These are phyloP conservation scores for Pleurotus cornucopiae DNA, from an alignment of 768 basidiomycete species.

Conservation along the genomic window DNA sequence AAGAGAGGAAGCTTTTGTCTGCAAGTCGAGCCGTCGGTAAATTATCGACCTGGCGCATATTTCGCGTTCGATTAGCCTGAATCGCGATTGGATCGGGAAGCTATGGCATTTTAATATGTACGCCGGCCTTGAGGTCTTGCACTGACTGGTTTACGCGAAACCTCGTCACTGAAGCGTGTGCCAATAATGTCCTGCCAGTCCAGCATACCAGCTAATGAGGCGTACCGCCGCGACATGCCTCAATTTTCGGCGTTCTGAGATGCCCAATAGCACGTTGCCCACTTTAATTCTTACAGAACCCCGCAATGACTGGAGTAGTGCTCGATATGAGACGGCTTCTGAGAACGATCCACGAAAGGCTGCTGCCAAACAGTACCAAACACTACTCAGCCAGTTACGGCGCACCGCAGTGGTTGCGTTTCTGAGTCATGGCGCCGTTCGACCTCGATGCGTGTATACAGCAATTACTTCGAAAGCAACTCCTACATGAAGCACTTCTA, in stretches of 20 bases:
- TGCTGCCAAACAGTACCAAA: conserved; percentile 34
- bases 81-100: conserved; percentile 8
- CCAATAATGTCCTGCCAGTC: no score
- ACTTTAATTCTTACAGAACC: background rate
- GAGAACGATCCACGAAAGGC: conserved; percentile 12
- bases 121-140: conserved; percentile 3
- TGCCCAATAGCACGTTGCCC: no score
- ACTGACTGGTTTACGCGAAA: background rate
- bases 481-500: conserved; percentile 89
- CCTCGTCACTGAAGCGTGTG: no score
- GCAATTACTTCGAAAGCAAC: conserved; percentile 85
- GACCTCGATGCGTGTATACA: conserved; percentile 96
- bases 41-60: no score
- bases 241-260: no score
- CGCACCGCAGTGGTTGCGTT: background rate
- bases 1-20: no score
- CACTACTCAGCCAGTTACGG: background rate
- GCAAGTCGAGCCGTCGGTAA: no score
- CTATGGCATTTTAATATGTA: background rate
- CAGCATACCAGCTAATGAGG: no score
- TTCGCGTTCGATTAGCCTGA: background rate
- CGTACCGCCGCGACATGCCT: no score
- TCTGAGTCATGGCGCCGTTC: conserved; percentile 59
- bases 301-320: background rate
- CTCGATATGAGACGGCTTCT: background rate